Base-by-base conservation (phyloP, 2,329 filamentous ascomycete species). In the Cladosporium velox region DNA sequence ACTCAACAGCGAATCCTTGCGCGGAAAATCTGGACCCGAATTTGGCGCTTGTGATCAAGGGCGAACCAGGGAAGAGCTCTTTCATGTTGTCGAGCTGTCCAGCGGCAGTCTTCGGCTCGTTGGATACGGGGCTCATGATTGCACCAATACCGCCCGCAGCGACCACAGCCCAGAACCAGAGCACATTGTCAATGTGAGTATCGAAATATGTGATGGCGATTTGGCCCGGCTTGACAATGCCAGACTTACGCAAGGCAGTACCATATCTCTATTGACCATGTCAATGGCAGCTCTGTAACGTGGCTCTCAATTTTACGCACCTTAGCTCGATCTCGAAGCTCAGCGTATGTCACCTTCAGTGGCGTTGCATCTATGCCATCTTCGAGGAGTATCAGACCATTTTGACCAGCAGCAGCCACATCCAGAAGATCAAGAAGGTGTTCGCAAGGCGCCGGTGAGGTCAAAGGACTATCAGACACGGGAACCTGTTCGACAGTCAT, bases 21-120 rank as follows among this genome's bases (percentile, higher is more conserved):
- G 18, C 18, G 32, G 28, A 32, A n/a, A 58, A 38, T 12, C 12
- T 35, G 10, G 28, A n/a, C 12, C 21, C 54, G 18, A 58, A 24
- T 21, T 32, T 34, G 11, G 15, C 15, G 12, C 28, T 34, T 21
- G 54, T 58, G 28, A 58, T 65, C 35, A 69, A 68, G 1, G 69
- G 69, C 5, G 69, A 59, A 7, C 65, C 66, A 26, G 67, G 67
- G 38, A 70, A 60, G n/a, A 70, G 65, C 24, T 65, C 68, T 26
- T 63, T 66, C 21, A 70, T 68, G 34, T 77, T 74, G 0, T 66
- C 26, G 4, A 52, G 49, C 61, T 70, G 69, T 30, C 68, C 68
- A 49, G 69, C 69, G 52, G 68, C 68, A 21, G 69, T 70, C 54
- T 66, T 70, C n/a, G 64, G 68, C n/a, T 70, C 69, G 44, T 70